Evolutionary conservation across 108 stramenopile species (phyloP), one percentile per base, ranked within the genome.

Genomic region (Thalassiosira profunda): DNA sequence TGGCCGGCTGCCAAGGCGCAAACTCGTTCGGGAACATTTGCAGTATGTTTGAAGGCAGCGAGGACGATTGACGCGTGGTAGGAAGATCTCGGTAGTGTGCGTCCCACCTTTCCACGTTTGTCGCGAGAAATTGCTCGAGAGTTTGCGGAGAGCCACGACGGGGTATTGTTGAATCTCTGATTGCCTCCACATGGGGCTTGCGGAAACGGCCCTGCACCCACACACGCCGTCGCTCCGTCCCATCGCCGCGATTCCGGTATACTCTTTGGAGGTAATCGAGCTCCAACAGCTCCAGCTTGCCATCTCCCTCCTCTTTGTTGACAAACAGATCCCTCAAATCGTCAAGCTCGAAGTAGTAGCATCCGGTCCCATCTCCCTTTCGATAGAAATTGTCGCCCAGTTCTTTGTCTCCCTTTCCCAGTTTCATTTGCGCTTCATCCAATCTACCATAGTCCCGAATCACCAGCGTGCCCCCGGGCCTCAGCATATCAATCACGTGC

Each of bases 121-220:
- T 54, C n/a, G 18, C 37, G 35, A 63, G 9, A 26, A 63, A 47
- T 6, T 33, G 5, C 5, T 55, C 9, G 46, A 63, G 8, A 30
- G n/a, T n/a, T n/a, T n/a, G n/a, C n/a, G n/a, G n/a, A n/a, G n/a
- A n/a, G n/a, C n/a, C n/a, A n/a, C n/a, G n/a, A n/a, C n/a, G n/a
- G n/a, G n/a, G n/a, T n/a, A n/a, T n/a, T n/a, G n/a, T n/a, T n/a
- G n/a, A n/a, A n/a, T 18, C 21, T 30, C 24, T 12, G 7, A 11
- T 31, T 14, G 21, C 23, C 56, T 30, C 20, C 12, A 21, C 43
- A 23, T 48, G 8, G 63, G 82, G 82, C 41, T 82, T 81, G 7
- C 74, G 83, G 76, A 89, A 89, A 25, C 88, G 51, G 8, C 65
- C 91, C 55, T 89, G 88, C 15, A 92, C 83, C 91, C 91, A 92